Evolutionary conservation across 805 yeast species (phyloP).

Genomic region (Lipomyces yamadae): DNA sequence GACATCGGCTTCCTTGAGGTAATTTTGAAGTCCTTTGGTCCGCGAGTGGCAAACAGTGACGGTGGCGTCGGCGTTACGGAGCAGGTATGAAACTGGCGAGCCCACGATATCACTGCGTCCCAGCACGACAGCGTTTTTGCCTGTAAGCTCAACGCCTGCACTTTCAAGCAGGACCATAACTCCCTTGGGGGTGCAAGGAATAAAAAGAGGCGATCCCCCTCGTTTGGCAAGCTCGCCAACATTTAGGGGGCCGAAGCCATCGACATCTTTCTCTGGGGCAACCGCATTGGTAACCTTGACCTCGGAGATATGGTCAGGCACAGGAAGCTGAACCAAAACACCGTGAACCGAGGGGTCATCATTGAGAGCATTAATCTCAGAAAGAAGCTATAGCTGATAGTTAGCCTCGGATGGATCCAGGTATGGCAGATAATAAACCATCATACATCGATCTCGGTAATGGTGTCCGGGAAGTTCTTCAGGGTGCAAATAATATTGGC

Average conservation of each 20-base stretch:
- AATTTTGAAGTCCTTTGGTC: slow-evolving; percentile 62
- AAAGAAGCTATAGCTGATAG: slow-evolving; percentile 47
- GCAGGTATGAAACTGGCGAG: slow-evolving; percentile 83
- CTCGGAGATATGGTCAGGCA: slow-evolving; percentile 82
- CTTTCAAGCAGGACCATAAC: slow-evolving; percentile 77
- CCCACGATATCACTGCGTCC: slow-evolving; percentile 98
- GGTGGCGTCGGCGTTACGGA: slow-evolving; percentile 77
- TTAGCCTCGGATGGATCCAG: not conserved
- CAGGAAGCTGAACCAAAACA: slow-evolving; percentile 84
- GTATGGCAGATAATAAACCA: not conserved
- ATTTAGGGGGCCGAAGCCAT: slow-evolving; percentile 88
- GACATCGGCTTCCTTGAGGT: slow-evolving; percentile 75
- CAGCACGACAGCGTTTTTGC: slow-evolving; percentile 85
- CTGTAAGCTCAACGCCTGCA: slow-evolving; percentile 69
- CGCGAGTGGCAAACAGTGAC: slow-evolving; percentile 86
- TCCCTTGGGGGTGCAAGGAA: slow-evolving; percentile 97
- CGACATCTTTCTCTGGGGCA: slow-evolving; percentile 85
- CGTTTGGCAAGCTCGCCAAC: slow-evolving; percentile 89
- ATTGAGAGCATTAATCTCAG: slow-evolving; percentile 66
- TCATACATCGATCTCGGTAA: slow-evolving; percentile 60
- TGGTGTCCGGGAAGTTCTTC: slow-evolving; percentile 65
- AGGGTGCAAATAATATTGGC: slow-evolving; percentile 75
- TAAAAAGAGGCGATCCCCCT: slow-evolving; percentile 79
- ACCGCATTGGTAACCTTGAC: slow-evolving; percentile 79
- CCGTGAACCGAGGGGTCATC: slow-evolving; percentile 82